Evolutionary conservation across 1,284 basidiomycete genomes (phyloP).

Genomic region (Ustilago nuda): DNA sequence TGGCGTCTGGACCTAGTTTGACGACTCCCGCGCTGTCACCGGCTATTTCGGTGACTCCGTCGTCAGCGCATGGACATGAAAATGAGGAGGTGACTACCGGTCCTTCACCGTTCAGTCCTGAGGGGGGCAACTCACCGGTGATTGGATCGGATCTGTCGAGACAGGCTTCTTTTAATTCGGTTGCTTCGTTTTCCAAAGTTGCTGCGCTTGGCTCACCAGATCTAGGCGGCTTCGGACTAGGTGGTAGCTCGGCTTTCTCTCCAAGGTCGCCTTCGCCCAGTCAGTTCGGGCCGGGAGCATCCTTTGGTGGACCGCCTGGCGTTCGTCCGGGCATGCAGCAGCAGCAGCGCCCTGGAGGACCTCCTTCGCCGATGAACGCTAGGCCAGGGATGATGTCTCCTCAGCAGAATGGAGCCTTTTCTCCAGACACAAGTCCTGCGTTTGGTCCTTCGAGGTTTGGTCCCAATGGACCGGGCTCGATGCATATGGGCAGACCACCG

Average conservation of each 20-base stretch:
- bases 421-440: slow-evolving; percentile 48
- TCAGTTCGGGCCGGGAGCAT: slow-evolving; percentile 27
- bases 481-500: slow-evolving; percentile 40
- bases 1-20: slow-evolving; percentile 17
- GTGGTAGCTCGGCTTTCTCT: slow-evolving; percentile 25
- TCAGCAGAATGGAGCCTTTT: slow-evolving; percentile 31
- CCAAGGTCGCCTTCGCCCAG: slow-evolving; percentile 47
- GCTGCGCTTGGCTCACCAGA: slow-evolving; percentile 42
- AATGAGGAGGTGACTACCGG: slow-evolving; percentile 6
- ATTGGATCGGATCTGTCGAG: slow-evolving; percentile 45
- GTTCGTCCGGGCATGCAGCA: neutral
- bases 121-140: slow-evolving; percentile 20
- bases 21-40: slow-evolving; percentile 51
- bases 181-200: slow-evolving; percentile 54
- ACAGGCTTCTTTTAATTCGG: slow-evolving; percentile 58
- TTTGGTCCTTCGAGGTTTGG: slow-evolving; percentile 37
- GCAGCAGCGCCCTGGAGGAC: slow-evolving; percentile 20
- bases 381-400: slow-evolving; percentile 46
- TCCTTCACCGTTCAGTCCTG: slow-evolving; percentile 12
- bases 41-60: slow-evolving; percentile 60
- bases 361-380: slow-evolving; percentile 19
- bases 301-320: slow-evolving; percentile 18
- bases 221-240: slow-evolving; percentile 20
- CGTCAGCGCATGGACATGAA: slow-evolving; percentile 33
- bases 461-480: slow-evolving; percentile 28